Conservation (phyloP, 352 stramenopile species). For the Pythium dissotocum region DNA sequence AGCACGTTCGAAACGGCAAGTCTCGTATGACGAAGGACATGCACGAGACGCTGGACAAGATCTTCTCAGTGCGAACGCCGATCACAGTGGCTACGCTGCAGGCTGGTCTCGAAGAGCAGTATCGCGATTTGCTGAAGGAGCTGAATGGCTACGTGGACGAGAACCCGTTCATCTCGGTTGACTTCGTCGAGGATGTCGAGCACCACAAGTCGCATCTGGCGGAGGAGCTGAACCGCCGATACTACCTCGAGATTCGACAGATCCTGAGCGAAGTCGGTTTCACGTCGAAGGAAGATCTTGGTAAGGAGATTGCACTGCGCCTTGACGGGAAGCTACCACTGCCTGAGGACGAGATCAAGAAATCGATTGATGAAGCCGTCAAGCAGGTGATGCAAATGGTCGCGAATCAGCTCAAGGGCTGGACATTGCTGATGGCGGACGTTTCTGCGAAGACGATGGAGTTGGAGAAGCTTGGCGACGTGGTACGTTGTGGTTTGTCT, state of each 20-base stretch:
- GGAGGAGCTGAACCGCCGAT: constrained; percentile 71
- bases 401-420: constrained; percentile 60
- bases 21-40: constrained; percentile 60
- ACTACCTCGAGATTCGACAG: constrained; percentile 77
- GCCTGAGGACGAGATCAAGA: constrained; percentile 64
- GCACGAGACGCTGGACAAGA: constrained; percentile 60
- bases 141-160: constrained; percentile 31
- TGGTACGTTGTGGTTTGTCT: constrained; percentile 41
- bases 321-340: constrained; percentile 73
- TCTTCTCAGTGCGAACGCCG: constrained; percentile 46
- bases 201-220: constrained; percentile 61
- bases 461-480: constrained; percentile 72
- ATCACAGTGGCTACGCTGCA: constrained; percentile 63
- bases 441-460: constrained; percentile 61
- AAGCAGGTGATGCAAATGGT: constrained; percentile 53
- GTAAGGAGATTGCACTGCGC: constrained; percentile 55
- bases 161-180: constrained; percentile 39
- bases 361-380: constrained; percentile 53
- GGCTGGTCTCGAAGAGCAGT: constrained; percentile 56
- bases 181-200: constrained; percentile 58
- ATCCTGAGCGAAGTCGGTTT: constrained; percentile 73
- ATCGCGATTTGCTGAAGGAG: constrained; percentile 33
- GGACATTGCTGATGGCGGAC: constrained; percentile 70
- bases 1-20: constrained; percentile 58
- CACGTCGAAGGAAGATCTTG: constrained; percentile 58